These are phyloP conservation scores for Neurospora intermedia DNA, from an alignment of 495 filamentous ascomycete species.

Conservation along the genomic window DNA sequence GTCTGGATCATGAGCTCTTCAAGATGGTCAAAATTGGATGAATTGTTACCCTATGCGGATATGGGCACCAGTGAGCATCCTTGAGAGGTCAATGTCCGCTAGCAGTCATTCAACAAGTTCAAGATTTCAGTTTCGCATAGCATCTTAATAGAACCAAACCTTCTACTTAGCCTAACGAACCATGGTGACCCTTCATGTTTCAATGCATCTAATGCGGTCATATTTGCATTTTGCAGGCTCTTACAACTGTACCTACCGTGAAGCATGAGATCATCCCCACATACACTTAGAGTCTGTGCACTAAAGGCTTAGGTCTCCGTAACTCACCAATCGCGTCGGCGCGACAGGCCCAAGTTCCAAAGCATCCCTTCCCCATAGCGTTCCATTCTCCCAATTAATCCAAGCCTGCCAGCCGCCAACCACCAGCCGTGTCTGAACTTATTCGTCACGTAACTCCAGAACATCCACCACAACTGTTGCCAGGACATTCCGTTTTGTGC, in stretches of 20 bases:
- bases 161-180: background rate
- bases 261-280: background rate
- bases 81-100: background rate
- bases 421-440: background rate
- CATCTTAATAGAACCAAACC: no score
- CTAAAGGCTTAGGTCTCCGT: background rate
- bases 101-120: background rate
- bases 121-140: no score
- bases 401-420: background rate
- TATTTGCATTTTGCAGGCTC: background rate
- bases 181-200: background rate
- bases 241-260: background rate
- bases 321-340: background rate
- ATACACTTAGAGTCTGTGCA: background rate
- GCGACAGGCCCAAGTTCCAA: background rate
- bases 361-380: background rate
- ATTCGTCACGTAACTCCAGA: background rate
- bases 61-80: background rate
- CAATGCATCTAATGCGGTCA: background rate
- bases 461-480: background rate
- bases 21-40: background rate
- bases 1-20: background rate
- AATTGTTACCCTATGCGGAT: background rate
- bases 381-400: background rate
- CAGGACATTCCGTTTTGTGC: background rate